Base-by-base conservation (phyloP, 352 stramenopile genomes). In the Globisporangium uncinulatum region DNA sequence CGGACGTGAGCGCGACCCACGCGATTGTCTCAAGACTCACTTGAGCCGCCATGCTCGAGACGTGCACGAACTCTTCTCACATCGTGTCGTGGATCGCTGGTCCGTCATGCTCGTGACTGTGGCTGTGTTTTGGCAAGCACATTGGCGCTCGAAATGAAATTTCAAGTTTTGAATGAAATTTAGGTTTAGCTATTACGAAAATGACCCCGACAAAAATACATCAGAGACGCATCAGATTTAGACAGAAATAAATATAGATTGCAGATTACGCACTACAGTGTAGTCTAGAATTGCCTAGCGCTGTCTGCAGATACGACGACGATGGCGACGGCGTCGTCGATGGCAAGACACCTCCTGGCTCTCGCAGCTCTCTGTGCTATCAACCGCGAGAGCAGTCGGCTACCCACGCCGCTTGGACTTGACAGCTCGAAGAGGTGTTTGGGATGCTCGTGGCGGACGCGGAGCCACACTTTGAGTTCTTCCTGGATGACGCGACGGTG, bases 11-110 rank as follows among this genome's bases (percentile, higher is more conserved):
- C 36, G 76, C 83, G 60, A 93, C 89, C 2, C 83, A 79, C 39
- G 80, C 83, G 61, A 91, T 85, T 0, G 80, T 93, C 9, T 80
- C 79, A 37, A 93, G 70, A 51, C 73, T 87, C 20, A 93, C 83
- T 62, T 93, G 83, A 52, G 90, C 59, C 41, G 83, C 83, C 79
- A 93, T 91, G 57, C 71, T 86, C 54, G 73, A 68, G 50, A 93
- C 71, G 46, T 70, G 63, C 59, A 71, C 65, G 58, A 93, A 83
- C 65, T 93, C 83, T 89, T 75, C 56, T 73, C 75, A 86, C 15
- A 60, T 65, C 31, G 71, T 63, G 29, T 59, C 56, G 19, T 69
- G 59, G 21, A 45, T 48, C 6, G 57, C 31, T 32, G n/a, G 19
- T 21, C 29, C 37, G 9, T 48, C 24, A 9, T 24, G 42, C 1